Percentiles rank a stretch among this genome's conserved stretches.
Conservation (phyloP, 768 basidiomycete species). For the Postia placenta region DNA sequence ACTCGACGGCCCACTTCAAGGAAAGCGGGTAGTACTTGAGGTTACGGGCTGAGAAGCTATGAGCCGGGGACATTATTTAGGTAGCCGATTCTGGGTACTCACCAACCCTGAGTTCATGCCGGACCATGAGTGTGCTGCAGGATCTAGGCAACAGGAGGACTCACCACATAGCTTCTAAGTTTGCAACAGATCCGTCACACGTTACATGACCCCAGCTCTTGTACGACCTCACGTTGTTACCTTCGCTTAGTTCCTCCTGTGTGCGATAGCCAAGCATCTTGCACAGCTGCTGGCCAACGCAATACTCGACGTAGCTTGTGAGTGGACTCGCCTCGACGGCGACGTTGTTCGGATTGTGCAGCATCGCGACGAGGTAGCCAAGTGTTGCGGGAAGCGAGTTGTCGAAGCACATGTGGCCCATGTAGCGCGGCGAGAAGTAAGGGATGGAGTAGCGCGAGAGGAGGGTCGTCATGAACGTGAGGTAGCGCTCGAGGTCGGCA, state of each 20-base stretch:
- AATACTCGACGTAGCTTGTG: constrained; percentile 29
- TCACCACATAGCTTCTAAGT: constrained; percentile 42
- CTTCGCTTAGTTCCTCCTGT: background rate
- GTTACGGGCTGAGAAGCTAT: constrained; percentile 29
- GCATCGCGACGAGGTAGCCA: constrained; percentile 19
- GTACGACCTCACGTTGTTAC: constrained; percentile 32
- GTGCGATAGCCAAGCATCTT: constrained; percentile 33
- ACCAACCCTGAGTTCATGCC: no score
- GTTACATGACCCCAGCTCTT: constrained; percentile 38
- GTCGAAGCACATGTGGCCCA: constrained; percentile 34
- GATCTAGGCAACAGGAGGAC: constrained; percentile 7
- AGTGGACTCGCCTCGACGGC: constrained; percentile 35
- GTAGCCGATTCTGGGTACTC: constrained; percentile 6
- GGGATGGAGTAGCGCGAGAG: constrained; percentile 30
- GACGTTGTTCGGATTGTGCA: constrained; percentile 39
- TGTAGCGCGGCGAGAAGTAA: constrained; percentile 35
- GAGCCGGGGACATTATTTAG: background rate
- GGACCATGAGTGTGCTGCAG: background rate
- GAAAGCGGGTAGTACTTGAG: constrained; percentile 42
- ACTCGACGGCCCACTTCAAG: constrained; percentile 26
- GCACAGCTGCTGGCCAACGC: constrained; percentile 35
- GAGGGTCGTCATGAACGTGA: constrained; percentile 12
- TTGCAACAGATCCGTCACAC: constrained; percentile 38
- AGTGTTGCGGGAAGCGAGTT: constrained; percentile 22
- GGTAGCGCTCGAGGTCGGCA: constrained; percentile 15